These are phyloP conservation scores for Quercus rubra DNA, from an alignment of 306 rosid species.

Conservation along the genomic window DNA sequence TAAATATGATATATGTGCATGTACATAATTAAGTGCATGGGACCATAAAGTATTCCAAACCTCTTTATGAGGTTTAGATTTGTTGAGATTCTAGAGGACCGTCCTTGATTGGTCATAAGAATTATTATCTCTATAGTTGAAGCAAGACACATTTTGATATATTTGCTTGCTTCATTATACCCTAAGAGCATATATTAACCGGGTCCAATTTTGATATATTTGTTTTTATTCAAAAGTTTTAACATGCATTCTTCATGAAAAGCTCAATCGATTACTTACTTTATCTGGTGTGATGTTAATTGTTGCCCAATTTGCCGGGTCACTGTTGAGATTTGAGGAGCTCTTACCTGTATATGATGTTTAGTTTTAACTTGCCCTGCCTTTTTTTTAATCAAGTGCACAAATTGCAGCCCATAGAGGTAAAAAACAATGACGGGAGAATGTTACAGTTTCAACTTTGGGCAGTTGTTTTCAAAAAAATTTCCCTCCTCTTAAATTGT, in stretches of 20 bases:
- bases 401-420: conserved; percentile 29
- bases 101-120: too few species aligned
- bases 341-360: conserved; percentile 85
- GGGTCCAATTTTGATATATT: too few species aligned
- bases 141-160: too few species aligned
- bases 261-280: not conserved
- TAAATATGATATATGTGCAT: too few species aligned
- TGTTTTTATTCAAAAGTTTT: not conserved
- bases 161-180: too few species aligned
- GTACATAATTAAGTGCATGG: too few species aligned
- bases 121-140: too few species aligned
- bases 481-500: conserved; percentile 28
- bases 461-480: not conserved
- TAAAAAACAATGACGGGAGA: conserved; percentile 20
- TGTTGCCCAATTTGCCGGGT: conserved; percentile 84
- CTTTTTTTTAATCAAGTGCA: conserved; percentile 17
- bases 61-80: too few species aligned
- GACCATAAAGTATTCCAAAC: too few species aligned
- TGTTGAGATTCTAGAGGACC: too few species aligned
- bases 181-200: too few species aligned
- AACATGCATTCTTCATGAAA: not conserved
- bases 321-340: conserved; percentile 42
- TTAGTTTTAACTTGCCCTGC: conserved; percentile 24
- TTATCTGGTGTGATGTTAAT: conserved; percentile 12
- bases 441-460: conserved; percentile 32